Evolutionary conservation across 169 alveolate species (phyloP), one percentile per base, ranked within the genome.

Genomic region (Eimeria necatrix): DNA sequence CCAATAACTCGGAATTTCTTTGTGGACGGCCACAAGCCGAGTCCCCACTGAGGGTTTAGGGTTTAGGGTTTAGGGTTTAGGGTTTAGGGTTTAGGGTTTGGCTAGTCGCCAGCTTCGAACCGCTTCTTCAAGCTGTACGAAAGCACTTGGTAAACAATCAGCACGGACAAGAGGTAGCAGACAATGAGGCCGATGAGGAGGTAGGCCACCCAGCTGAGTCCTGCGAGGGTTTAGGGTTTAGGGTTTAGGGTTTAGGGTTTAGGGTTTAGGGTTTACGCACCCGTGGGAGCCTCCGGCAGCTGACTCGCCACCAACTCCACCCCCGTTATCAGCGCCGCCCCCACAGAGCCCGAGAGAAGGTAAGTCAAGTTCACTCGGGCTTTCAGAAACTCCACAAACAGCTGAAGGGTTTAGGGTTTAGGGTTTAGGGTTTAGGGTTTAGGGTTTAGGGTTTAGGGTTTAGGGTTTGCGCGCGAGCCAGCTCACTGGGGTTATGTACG

Each of bases 21-120:
- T 87, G 99, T 99, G 53, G 99, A 98, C 97, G 99, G 99, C 4
- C 98, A 98, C 94, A 98, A 97, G 41, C 99, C 99, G 14, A 95
- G 97, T 64, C 99, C 99, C 5, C 99, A 99, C 96, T 98, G 89
- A 96, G 32, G 52, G 46, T 71, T 71, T 71, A 71, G 81, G 81
- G 81, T 71, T 71, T 71, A 71, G 81, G 81, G 81, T 71, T 71
- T 71, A 71, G 81, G 81, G 81, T 71, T 71, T 71, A 71, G 81
- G 81, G 64, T 56, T 68, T 6, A 12, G 78, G 78, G 6, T 14
- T 68, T 14, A 26, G 84, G 20, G 59, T 26, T 73, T 73, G n/a
- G n/a, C n/a, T n/a, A 22, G 10, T 73, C 84, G 32, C 59, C 53
- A n/a, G 56, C 53, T 32, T 22, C 84, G 84, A 26, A 73, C 53